Base-by-base conservation (phyloP, 2,329 filamentous ascomycete genomes). In the Fusarium gaditjirri region DNA sequence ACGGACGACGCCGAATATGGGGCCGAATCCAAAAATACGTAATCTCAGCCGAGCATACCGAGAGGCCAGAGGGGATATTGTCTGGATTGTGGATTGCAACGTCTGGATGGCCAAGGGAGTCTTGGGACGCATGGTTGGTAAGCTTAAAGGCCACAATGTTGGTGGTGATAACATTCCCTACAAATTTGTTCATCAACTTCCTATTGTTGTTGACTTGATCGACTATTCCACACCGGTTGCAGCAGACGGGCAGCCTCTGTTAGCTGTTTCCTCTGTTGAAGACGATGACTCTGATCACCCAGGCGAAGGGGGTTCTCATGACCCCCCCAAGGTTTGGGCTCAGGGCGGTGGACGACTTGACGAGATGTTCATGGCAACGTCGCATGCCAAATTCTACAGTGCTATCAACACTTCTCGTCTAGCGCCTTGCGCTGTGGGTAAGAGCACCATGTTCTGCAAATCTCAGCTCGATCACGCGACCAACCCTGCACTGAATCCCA, bases 361-460 rank as follows among this genome's bases (percentile, higher is more conserved):
- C 79, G 96, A 99, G 79, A 90, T 95, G 81, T 99, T 98, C 84
- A 93, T 99, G 87, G 92, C 94, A 2, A 96, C 94, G 1, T 90
- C 94, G 0, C 96, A 99, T 81, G 94, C 94, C 75, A 99, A 99
- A 80, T 98, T 99, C 86, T 99, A 99, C 84, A 92, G 92, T 13
- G 96, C 95, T 68, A 99, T 99, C 87, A 98, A 98, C 82, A 93
- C 94, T 1, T 94, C 98, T 21, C 88, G 93, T 7, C 84, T 98
- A 57, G 96, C 96, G 0, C 96, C 97, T 13, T 99, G 96, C 81
- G 92, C 97, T 64, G 92, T 98, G 27, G 96, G 96, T 55, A 99
- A 99, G 84, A 97, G 94, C 77, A 98, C 97, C 83, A 98, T 99
- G 95, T 99, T 98, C 83, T 93, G 96, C 65, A 93, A 93, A 69